These are phyloP conservation scores for Hordeum marinum DNA, from an alignment of 176 grass and related monocot species.

Conservation along the genomic window DNA sequence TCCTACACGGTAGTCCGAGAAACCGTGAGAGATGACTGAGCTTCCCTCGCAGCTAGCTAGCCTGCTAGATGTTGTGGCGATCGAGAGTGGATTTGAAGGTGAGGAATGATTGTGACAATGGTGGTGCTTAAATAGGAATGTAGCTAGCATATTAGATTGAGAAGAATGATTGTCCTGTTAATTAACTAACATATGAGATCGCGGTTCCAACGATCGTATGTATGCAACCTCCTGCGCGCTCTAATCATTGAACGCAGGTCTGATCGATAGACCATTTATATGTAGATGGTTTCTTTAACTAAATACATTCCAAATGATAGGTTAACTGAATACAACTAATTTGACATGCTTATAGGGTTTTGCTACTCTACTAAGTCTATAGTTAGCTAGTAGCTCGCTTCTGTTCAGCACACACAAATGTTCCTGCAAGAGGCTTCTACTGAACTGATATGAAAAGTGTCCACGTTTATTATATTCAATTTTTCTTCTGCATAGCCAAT, in stretches of 20 bases:
- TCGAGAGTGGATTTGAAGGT: not conserved
- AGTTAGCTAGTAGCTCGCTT: not conserved
- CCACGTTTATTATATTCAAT: too few species aligned
- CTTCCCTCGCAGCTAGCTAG: not conserved
- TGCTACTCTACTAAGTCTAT: not conserved
- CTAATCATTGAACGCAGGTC: not conserved
- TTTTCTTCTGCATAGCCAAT: too few species aligned
- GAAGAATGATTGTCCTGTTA: not conserved
- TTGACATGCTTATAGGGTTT: not conserved
- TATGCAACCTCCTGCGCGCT: not conserved
- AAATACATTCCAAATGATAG: not conserved
- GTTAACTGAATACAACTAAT: not conserved
- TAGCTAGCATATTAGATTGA: not conserved
- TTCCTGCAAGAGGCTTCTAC: too few species aligned
- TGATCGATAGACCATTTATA: not conserved
- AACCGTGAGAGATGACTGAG: not conserved
- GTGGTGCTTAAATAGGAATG: not conserved
- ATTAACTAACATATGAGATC: too few species aligned
- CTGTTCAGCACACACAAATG: not conserved
- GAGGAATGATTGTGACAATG: not conserved
- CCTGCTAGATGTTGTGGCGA: not conserved
- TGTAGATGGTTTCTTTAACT: not conserved
- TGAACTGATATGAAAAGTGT: too few species aligned
- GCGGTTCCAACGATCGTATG: not conserved
- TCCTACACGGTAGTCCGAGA: not conserved